A percentile compares a stretch with the other conserved stretches of the same genome.
Conservation (phyloP, 2,329 filamentous ascomycete species). For the Verticillium dahliae region DNA sequence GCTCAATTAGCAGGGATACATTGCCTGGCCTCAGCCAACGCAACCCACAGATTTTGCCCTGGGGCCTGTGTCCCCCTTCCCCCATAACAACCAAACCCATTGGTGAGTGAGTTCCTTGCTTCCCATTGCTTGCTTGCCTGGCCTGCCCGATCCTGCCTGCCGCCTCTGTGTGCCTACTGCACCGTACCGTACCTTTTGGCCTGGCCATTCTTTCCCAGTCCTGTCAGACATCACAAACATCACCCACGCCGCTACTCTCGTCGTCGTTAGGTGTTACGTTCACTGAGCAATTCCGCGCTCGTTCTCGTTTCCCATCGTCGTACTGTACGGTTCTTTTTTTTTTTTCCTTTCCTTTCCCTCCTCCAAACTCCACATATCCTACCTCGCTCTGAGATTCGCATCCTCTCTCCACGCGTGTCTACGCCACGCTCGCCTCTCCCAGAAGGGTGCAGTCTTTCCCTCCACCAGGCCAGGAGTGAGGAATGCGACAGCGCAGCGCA, state of each 20-base stretch:
- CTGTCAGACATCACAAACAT: not conserved
- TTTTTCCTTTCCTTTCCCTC: not conserved
- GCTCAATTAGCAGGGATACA: constrained; percentile 6
- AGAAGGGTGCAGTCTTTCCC: constrained; percentile 13
- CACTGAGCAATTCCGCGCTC: not conserved
- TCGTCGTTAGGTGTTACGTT: not conserved
- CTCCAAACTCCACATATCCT: too few species aligned
- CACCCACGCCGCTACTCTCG: not conserved
- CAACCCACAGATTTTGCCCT: constrained; percentile 10
- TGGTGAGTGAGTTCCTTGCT: constrained; percentile 8
- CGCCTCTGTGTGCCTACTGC: too few species aligned
- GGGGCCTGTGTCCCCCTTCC: constrained; percentile 2
- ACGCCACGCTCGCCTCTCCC: constrained; percentile 5
- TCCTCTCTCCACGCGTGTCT: constrained; percentile 5
- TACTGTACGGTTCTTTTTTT: not conserved
- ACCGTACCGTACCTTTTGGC: not conserved
- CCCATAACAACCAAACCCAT: constrained; percentile 11
- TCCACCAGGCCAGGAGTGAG: not conserved
- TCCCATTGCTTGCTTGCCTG: not conserved
- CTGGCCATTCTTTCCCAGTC: not conserved
- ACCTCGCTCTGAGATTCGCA: not conserved
- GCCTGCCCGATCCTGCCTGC: too few species aligned
- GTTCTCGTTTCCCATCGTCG: not conserved
- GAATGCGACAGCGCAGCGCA: not conserved
- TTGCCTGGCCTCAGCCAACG: constrained; percentile 4